These are phyloP conservation scores for Russula olivacea DNA, from an alignment of 768 basidiomycete genomes.

Conservation along the genomic window DNA sequence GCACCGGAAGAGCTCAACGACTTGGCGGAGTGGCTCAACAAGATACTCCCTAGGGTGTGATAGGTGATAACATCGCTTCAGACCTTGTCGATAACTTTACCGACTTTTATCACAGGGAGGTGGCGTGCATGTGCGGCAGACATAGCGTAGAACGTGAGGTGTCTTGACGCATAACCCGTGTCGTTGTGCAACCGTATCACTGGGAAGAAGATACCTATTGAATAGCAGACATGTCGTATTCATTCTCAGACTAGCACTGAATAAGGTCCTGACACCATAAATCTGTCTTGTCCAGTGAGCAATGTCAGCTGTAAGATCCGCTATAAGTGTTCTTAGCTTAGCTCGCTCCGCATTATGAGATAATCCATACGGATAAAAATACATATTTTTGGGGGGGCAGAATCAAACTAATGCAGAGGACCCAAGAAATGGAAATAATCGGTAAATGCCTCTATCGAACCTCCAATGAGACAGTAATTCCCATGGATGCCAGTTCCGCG, in stretches of 20 bases:
- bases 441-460: constrained; percentile 36
- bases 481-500: constrained; percentile 97
- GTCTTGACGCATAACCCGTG: background rate
- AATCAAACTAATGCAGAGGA: background rate
- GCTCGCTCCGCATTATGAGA: background rate
- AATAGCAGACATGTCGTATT: background rate
- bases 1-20: constrained; percentile 62
- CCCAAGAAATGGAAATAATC: background rate
- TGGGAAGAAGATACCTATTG: background rate
- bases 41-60: constrained; percentile 39
- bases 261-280: background rate
- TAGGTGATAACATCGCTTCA: background rate
- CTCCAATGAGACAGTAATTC: constrained; percentile 84
- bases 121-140: background rate
- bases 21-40: constrained; percentile 63
- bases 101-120: background rate
- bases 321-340: background rate
- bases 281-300: background rate
- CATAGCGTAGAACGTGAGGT: background rate
- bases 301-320: background rate
- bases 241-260: background rate
- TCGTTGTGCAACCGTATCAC: background rate
- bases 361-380: background rate
- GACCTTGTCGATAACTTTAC: background rate
- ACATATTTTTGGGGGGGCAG: background rate